Conservation (phyloP, 2,329 filamentous ascomycete species). For the Diaporthe humulicola region DNA sequence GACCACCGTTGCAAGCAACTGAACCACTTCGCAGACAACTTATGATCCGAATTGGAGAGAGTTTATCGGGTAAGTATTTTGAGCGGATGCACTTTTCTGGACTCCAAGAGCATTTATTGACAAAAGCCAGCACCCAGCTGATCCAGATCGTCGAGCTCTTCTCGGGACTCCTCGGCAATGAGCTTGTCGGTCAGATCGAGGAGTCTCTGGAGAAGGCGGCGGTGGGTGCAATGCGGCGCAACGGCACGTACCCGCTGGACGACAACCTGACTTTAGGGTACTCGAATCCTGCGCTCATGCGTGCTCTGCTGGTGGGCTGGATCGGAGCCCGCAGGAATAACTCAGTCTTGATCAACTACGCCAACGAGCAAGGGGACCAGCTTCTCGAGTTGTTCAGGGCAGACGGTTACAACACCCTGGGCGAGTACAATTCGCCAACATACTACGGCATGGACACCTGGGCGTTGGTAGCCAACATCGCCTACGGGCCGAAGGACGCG, state of each 20-base stretch:
- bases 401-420: constrained; percentile 50
- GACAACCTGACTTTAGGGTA: constrained; percentile 57
- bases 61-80: constrained; percentile 48
- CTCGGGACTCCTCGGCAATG: constrained; percentile 46
- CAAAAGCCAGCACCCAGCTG: constrained; percentile 48
- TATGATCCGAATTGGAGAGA: constrained; percentile 55
- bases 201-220: constrained; percentile 52
- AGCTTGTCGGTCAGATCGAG: constrained; percentile 52
- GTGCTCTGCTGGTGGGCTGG: constrained; percentile 55
- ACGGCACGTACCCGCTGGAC: constrained; percentile 52
- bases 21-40: constrained; percentile 33
- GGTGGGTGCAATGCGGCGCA: constrained; percentile 55
- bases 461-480: constrained; percentile 54
- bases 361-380: constrained; percentile 49
- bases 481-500: constrained; percentile 50
- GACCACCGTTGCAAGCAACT: neutral
- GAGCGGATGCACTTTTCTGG: no score
- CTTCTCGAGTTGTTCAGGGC: constrained; percentile 49
- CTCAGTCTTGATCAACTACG: constrained; percentile 52
- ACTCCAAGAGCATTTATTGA: neutral
- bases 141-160: constrained; percentile 54
- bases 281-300: constrained; percentile 58
- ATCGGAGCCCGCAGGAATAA: constrained; percentile 55
- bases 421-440: constrained; percentile 56
- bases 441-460: constrained; percentile 58